phyloP scores from a whole-genome alignment of 2,329 filamentous ascomycete genomes.

The Amphichorda felina region DNA sequence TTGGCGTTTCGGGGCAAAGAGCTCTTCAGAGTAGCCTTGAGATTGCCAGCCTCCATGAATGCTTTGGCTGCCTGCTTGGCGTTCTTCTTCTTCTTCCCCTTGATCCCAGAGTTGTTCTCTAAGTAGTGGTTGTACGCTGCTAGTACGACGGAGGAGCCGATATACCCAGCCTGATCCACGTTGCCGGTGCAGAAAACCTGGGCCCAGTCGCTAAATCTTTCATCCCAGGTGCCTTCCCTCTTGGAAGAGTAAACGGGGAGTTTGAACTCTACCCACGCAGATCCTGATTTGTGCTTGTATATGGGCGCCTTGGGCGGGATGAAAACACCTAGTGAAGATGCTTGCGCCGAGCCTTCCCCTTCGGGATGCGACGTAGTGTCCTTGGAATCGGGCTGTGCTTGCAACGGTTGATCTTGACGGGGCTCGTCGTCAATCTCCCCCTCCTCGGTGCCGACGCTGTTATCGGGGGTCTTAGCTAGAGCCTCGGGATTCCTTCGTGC shows the following conservation, averaged over 20 bases:
- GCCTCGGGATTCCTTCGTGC: not conserved
- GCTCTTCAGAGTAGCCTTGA: conserved; percentile 7
- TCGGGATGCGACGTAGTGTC: not conserved
- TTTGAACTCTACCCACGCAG: conserved; percentile 9
- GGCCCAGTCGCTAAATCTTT: conserved; percentile 21
- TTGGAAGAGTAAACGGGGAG: conserved; percentile 15
- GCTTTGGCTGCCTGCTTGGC: conserved; percentile 17
- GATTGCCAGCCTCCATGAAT: conserved; percentile 11
- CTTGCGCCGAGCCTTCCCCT: not conserved
- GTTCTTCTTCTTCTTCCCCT: conserved; percentile 17
- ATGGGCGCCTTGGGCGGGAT: conserved; percentile 9
- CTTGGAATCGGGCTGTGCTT: not conserved
- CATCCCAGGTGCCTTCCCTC: conserved; percentile 19
- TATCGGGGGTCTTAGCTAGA: not conserved
- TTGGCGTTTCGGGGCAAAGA: not conserved
- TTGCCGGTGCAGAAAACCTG: conserved; percentile 17
- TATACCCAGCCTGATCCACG: conserved; percentile 7
- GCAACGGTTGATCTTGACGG: not conserved
- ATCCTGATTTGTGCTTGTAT: conserved; percentile 6
- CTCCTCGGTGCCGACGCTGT: conserved; percentile 14
- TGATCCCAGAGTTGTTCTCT: conserved; percentile 15
- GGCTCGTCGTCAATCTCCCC: conserved; percentile 18
- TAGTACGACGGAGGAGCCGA: conserved; percentile 11
- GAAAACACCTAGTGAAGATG: conserved; percentile 5
- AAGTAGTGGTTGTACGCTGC: conserved; percentile 18